Conservation (phyloP, 306 rosid genomes). For the Pyrus bretschneideri region DNA sequence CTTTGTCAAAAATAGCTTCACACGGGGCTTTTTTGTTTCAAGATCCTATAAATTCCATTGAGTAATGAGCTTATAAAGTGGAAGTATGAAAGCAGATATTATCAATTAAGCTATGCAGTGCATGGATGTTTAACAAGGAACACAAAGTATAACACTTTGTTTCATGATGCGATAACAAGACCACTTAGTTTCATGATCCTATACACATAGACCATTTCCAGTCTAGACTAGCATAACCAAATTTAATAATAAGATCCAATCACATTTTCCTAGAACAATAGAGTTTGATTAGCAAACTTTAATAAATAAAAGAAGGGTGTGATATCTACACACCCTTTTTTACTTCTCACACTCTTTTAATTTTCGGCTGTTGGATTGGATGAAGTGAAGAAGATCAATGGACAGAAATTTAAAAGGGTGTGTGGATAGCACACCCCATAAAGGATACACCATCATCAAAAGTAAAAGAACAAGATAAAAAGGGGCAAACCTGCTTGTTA, state of each 20-base stretch:
- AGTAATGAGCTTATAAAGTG: slow-evolving; percentile 12
- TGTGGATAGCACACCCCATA: too few species aligned
- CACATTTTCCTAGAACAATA: background rate
- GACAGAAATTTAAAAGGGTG: too few species aligned
- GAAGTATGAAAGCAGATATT: background rate
- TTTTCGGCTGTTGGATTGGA: too few species aligned
- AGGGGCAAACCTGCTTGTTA: slow-evolving; percentile 52
- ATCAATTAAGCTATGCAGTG: background rate
- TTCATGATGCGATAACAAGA: background rate
- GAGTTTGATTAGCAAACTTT: background rate
- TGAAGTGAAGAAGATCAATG: too few species aligned
- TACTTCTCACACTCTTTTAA: too few species aligned
- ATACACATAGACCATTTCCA: background rate
- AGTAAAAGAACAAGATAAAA: background rate
- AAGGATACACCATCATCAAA: too few species aligned
- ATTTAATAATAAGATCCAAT: background rate
- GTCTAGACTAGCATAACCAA: background rate
- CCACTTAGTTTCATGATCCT: background rate
- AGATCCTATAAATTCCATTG: slow-evolving; percentile 51
- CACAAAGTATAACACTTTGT: background rate
- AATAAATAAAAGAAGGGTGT: too few species aligned
- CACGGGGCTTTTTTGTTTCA: slow-evolving; percentile 75
- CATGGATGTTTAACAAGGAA: background rate
- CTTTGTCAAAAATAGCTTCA: slow-evolving; percentile 82
- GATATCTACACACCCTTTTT: too few species aligned